A percentile compares a stretch with the other conserved stretches of the same genome.
Conservation (phyloP, 306 rosid genomes). For the Cajanus cajan region DNA sequence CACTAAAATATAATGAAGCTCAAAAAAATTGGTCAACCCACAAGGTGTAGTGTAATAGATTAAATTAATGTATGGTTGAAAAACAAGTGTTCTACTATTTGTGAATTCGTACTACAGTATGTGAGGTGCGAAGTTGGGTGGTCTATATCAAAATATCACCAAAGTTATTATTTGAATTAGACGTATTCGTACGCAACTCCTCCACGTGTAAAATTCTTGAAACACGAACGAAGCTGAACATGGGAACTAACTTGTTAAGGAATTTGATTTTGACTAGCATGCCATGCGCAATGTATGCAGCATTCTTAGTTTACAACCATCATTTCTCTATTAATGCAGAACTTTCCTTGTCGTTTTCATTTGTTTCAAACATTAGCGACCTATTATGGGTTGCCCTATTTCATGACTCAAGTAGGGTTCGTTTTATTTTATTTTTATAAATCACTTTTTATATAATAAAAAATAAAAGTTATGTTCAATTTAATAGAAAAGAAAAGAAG, state of each 20-base stretch:
- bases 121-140: background rate
- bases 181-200: background rate
- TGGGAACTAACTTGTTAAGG: background rate
- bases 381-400: too few species aligned
- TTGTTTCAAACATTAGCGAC: background rate
- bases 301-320: background rate
- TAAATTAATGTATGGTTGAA: slow-evolving; percentile 23
- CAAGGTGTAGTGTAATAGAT: slow-evolving; percentile 17
- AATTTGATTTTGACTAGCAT: background rate
- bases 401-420: too few species aligned
- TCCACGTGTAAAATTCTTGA: slow-evolving; percentile 9
- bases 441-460: too few species aligned
- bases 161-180: background rate
- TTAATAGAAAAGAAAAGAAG: too few species aligned
- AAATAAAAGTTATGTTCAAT: too few species aligned
- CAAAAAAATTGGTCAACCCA: slow-evolving; percentile 28
- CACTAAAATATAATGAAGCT: background rate
- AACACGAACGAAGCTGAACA: background rate
- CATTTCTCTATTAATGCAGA: background rate
- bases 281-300: background rate
- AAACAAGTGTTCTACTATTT: slow-evolving; percentile 15
- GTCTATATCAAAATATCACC: background rate
- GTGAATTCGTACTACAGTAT: background rate
- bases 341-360: background rate
- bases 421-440: too few species aligned